Percentiles rank a stretch among this genome's conserved stretches.
These are phyloP conservation scores for Lachancea meyersii DNA, from an alignment of 805 yeast genomes.

Conservation along the genomic window DNA sequence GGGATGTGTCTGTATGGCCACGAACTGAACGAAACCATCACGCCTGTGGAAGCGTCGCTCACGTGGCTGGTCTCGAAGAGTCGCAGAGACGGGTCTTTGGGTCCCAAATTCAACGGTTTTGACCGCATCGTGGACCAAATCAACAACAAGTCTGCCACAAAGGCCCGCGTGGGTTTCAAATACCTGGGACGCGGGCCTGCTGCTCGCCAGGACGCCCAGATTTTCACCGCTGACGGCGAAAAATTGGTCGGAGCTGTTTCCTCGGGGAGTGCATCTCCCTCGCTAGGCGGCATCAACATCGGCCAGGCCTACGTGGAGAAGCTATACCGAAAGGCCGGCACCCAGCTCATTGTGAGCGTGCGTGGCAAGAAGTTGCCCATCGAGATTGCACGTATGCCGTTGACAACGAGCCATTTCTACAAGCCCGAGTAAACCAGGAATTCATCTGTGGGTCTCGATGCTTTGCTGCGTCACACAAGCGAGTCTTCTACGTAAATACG, in stretches of 20 bases:
- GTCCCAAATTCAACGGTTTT: constrained; percentile 65
- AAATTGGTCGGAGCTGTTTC: constrained; percentile 50
- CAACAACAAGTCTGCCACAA: constrained; percentile 51
- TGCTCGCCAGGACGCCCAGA: constrained; percentile 73
- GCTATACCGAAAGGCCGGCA: constrained; percentile 65
- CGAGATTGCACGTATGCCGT: constrained; percentile 74
- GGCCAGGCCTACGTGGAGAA: constrained; percentile 87
- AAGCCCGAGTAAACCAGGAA: constrained; percentile 26
- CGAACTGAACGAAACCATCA: constrained; percentile 69
- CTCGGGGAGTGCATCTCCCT: constrained; percentile 64
- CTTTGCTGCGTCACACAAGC: too few relatives aligned
- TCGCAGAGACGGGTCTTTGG: constrained; percentile 44
- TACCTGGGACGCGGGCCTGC: constrained; percentile 75
- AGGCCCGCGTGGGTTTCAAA: constrained; percentile 66
- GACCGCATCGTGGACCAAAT: constrained; percentile 63
- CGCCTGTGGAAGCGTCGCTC: constrained; percentile 86
- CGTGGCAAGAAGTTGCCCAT: constrained; percentile 81
- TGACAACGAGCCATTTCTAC: constrained; percentile 69
- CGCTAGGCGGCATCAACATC: constrained; percentile 63
- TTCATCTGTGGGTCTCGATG: constrained; percentile 7
- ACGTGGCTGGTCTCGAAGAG: constrained; percentile 85
- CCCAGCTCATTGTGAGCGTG: constrained; percentile 64
- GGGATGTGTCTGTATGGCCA: constrained; percentile 98
- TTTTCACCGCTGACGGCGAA: constrained; percentile 50
- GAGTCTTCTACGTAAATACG: too few relatives aligned